phyloP scores from a whole-genome alignment of 1,284 basidiomycete genomes.

The Fistulinella cinereoalba region DNA sequence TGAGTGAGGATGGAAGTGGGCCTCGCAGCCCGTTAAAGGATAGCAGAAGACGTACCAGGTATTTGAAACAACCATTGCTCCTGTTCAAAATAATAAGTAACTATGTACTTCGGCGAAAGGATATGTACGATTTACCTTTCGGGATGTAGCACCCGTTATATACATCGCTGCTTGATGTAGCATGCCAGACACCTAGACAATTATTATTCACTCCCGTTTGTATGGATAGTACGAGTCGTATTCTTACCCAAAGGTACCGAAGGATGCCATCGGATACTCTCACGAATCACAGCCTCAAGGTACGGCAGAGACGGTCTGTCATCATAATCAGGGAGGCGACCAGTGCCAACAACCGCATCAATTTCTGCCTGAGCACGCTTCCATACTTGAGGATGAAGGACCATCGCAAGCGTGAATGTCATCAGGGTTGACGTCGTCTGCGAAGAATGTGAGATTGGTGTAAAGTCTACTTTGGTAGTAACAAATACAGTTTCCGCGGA shows the following conservation, averaged over 20 bases:
- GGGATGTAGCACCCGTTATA: slow-evolving; percentile 21
- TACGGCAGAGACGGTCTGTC: slow-evolving; percentile 40
- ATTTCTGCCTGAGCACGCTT: slow-evolving; percentile 28
- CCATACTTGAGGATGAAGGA: slow-evolving; percentile 28
- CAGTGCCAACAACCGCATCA: slow-evolving; percentile 34
- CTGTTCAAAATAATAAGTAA: not conserved
- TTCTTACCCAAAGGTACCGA: slow-evolving; percentile 15
- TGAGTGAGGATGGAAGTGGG: not conserved
- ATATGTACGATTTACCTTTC: slow-evolving; percentile 7
- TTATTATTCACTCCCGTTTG: not conserved
- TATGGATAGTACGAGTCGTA: not conserved
- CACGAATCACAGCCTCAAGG: slow-evolving; percentile 37
- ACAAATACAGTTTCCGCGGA: slow-evolving; percentile 14
- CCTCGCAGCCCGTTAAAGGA: not conserved
- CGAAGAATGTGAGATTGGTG: not conserved
- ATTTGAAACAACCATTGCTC: slow-evolving; percentile 18
- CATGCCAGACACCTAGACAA: slow-evolving; percentile 16
- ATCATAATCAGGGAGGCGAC: slow-evolving; percentile 37
- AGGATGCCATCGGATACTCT: slow-evolving; percentile 30
- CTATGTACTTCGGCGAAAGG: not conserved
- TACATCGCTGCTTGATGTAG: slow-evolving; percentile 9
- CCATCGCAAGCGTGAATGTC: slow-evolving; percentile 36
- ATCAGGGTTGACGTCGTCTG: slow-evolving; percentile 11
- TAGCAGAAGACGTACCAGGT: slow-evolving; percentile 6
- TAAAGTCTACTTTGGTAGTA: not conserved